Conservation (phyloP, 2,329 filamentous ascomycete species). For the Fusarium sp. region DNA sequence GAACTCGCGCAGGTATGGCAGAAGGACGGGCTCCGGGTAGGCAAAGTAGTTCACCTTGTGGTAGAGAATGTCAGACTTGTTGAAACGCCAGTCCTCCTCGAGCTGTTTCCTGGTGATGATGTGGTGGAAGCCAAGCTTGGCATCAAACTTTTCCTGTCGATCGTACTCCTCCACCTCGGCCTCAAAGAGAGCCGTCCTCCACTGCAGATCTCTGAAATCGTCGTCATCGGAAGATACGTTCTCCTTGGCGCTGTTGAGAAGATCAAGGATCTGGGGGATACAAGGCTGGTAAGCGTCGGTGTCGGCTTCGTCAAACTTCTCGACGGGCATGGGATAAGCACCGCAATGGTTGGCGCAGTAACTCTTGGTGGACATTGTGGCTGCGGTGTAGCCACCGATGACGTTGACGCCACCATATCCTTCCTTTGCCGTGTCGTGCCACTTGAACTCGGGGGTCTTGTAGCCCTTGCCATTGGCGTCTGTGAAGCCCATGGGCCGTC, state of each 20-base stretch:
- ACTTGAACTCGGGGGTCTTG: conserved; percentile 42
- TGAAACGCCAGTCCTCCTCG: conserved; percentile 36
- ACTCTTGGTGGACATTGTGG: conserved; percentile 56
- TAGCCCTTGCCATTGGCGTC: conserved; percentile 40
- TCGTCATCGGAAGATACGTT: conserved; percentile 21
- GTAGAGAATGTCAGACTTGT: conserved; percentile 36
- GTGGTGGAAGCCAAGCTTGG: conserved; percentile 46
- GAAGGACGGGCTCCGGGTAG: conserved; percentile 45
- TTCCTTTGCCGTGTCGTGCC: conserved; percentile 34
- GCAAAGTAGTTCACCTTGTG: conserved; percentile 49
- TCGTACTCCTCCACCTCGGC: conserved; percentile 49
- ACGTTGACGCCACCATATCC: conserved; percentile 53
- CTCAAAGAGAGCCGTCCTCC: conserved; percentile 48
- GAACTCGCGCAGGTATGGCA: conserved; percentile 46
- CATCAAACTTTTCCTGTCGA: conserved; percentile 47
- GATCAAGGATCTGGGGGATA: conserved; percentile 51
- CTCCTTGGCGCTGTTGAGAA: conserved; percentile 45
- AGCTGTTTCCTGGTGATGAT: conserved; percentile 46
- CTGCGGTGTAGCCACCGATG: conserved; percentile 51
- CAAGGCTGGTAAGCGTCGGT: conserved; percentile 56
- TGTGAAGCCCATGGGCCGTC: conserved; percentile 31
- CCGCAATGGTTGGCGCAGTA: conserved; percentile 54
- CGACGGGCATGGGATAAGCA: conserved; percentile 52
- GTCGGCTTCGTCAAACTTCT: conserved; percentile 54
- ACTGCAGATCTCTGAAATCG: conserved; percentile 44